phyloP scores from a whole-genome alignment of 139 green algal species.

The Volvox africanus region DNA sequence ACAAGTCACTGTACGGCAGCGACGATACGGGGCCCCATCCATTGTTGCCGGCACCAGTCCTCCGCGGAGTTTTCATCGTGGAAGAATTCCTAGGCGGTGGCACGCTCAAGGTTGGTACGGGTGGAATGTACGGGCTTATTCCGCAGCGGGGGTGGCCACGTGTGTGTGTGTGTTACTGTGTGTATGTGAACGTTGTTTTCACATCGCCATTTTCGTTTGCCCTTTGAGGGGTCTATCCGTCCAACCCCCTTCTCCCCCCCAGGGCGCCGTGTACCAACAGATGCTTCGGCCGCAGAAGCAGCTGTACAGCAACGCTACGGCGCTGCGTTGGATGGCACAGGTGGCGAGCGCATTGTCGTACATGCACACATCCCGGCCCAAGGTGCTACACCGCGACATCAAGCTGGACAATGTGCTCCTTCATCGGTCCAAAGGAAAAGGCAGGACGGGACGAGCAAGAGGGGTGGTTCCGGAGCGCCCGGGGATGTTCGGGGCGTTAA shows the following conservation, averaged over 20 bases:
- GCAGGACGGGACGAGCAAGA: not conserved
- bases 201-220: too few relatives aligned
- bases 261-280: not conserved
- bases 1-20: not conserved
- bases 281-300: slow-evolving; percentile 10
- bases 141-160: too few relatives aligned
- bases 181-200: too few relatives aligned
- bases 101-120: slow-evolving; percentile 24
- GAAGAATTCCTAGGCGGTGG: slow-evolving; percentile 11
- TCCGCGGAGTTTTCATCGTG: slow-evolving; percentile 15
- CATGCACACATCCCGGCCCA: slow-evolving; percentile 26
- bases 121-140: too few relatives aligned
- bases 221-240: too few relatives aligned
- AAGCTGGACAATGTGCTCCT: slow-evolving; percentile 41
- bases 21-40: not conserved
- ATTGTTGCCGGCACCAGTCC: not conserved
- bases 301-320: slow-evolving; percentile 21
- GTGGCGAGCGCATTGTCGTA: slow-evolving; percentile 23
- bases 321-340: slow-evolving; percentile 15
- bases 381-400: slow-evolving; percentile 29
- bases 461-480: too few relatives aligned
- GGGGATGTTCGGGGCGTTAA: too few relatives aligned
- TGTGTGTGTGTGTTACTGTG: too few relatives aligned
- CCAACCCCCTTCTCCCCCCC: not conserved
- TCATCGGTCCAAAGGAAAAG: not conserved